phyloP scores from a whole-genome alignment of 805 yeast species.

The Candida peoriensis region DNA sequence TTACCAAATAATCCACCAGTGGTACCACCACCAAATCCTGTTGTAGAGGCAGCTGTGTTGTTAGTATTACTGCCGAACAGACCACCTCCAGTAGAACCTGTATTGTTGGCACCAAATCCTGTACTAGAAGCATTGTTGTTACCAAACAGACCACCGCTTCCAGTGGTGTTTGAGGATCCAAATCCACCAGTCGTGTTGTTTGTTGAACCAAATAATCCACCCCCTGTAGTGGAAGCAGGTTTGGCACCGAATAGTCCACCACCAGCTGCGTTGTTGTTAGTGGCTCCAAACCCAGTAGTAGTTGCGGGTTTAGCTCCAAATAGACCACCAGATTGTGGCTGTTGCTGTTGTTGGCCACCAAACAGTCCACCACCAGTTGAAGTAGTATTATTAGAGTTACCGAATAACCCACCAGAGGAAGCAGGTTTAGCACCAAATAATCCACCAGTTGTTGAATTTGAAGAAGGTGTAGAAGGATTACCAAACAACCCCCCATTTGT shows the following conservation, averaged over 20 bases:
- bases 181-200: conserved; percentile 7
- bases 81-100: conserved; percentile 2
- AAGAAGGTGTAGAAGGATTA: conserved; percentile 22
- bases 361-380: conserved; percentile 32
- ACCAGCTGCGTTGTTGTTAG: conserved; percentile 18
- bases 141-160: conserved; percentile 39
- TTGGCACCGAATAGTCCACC: conserved; percentile 41
- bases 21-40: no score
- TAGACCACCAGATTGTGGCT: conserved; percentile 28
- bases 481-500: conserved; percentile 37
- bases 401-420: conserved; percentile 17
- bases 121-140: conserved; percentile 14
- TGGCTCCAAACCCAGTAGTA: conserved; percentile 15
- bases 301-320: conserved; percentile 34
- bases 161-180: conserved; percentile 18
- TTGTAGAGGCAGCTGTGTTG: conserved; percentile 1
- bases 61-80: conserved; percentile 10
- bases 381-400: conserved; percentile 12
- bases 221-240: conserved; percentile 23
- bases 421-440: conserved; percentile 24
- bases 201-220: conserved; percentile 24
- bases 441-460: conserved; percentile 20
- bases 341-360: conserved; percentile 29
- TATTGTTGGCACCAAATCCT: conserved; percentile 6
- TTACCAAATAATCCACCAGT: conserved; percentile 37